Conservation (phyloP, 257 asterid genomes). For the Leptodermis oblonga region DNA sequence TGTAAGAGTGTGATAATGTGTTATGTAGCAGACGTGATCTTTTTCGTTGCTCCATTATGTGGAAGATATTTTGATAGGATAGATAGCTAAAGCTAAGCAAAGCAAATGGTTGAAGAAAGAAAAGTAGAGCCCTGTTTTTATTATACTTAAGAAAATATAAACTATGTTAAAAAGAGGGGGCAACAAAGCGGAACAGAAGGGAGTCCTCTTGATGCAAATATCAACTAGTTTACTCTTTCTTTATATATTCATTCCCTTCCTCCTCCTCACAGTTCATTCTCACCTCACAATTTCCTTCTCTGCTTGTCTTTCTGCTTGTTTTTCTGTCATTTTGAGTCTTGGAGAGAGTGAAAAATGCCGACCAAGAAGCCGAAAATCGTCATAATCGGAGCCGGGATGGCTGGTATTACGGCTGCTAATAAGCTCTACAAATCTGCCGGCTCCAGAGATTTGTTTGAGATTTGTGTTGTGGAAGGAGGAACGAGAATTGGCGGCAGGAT, state of each 20-base stretch:
- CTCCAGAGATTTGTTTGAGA: constrained; percentile 42
- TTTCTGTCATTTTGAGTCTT: background rate
- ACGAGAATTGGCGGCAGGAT: constrained; percentile 76
- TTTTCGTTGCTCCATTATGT: constrained; percentile 11
- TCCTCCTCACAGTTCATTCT: constrained; percentile 22
- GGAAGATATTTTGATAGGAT: constrained; percentile 6
- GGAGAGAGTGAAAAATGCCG: constrained; percentile 37
- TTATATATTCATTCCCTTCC: constrained; percentile 29
- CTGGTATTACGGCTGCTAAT: constrained; percentile 84
- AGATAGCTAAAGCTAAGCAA: too few species aligned
- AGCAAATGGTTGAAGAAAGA: too few species aligned
- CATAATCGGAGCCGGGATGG: constrained; percentile 91
- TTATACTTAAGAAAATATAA: constrained; percentile 23
- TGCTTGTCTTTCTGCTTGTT: background rate
- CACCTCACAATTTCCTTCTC: constrained; percentile 20
- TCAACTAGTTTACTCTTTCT: constrained; percentile 14
- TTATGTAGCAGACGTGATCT: too few species aligned
- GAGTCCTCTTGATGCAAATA: constrained; percentile 12
- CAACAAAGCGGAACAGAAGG: too few species aligned
- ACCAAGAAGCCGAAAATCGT: constrained; percentile 57
- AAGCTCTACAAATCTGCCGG: constrained; percentile 45
- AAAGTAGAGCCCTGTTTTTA: constrained; percentile 32
- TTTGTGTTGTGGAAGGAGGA: constrained; percentile 71
- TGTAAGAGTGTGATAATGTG: too few species aligned
- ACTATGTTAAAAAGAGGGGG: constrained; percentile 7